Evolutionary conservation across 148 eudicot species (phyloP).

Genomic region (Arctostaphylos glauca): DNA sequence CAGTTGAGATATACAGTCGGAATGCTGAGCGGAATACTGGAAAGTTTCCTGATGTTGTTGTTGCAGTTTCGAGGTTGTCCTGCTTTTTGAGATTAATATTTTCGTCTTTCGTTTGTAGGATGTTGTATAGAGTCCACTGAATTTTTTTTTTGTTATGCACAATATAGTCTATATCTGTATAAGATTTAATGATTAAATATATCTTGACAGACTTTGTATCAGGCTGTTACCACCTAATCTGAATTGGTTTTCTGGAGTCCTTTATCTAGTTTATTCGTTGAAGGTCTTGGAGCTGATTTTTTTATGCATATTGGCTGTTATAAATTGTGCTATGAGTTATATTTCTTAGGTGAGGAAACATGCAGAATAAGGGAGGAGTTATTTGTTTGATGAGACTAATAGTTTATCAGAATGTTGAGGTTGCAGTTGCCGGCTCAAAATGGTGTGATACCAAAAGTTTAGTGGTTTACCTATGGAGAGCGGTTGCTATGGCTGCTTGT

Average conservation of each 20-base stretch:
- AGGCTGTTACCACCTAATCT: background rate
- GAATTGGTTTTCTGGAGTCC: background rate
- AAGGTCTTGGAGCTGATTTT: background rate
- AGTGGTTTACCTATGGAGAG: background rate
- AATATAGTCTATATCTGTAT: background rate
- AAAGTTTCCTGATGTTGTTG: constrained; percentile 88
- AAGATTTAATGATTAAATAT: background rate
- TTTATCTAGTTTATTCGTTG: background rate
- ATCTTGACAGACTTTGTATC: background rate
- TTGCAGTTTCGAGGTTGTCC: constrained; percentile 56
- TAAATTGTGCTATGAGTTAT: background rate
- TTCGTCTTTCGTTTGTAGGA: background rate
- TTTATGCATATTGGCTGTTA: background rate
- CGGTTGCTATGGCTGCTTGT: background rate
- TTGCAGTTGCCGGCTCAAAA: background rate
- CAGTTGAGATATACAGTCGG: constrained; percentile 89
- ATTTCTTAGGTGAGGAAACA: background rate
- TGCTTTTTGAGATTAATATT: background rate
- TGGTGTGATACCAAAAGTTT: background rate
- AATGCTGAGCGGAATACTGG: constrained; percentile 94
- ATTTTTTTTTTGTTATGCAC: background rate
- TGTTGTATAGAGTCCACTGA: background rate
- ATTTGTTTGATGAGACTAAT: background rate
- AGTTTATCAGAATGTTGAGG: background rate
- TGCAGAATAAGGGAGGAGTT: background rate